phyloP scores from a whole-genome alignment of 768 basidiomycete species.

The Tylopilus balloui region DNA sequence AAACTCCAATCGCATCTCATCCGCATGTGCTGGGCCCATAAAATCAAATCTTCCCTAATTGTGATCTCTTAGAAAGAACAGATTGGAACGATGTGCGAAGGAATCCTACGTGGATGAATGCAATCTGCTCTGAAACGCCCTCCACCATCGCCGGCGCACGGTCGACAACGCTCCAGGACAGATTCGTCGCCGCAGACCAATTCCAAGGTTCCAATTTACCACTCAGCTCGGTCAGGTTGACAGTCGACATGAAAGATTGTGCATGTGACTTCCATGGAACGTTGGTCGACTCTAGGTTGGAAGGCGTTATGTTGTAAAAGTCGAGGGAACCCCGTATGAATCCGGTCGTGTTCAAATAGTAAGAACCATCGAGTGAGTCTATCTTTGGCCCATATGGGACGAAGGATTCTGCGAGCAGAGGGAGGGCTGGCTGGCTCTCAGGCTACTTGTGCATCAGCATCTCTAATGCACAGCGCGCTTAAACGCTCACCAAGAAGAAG shows the following conservation, averaged over 20 bases:
- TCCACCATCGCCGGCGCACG: conserved; percentile 39
- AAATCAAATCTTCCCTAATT: conserved; percentile 68
- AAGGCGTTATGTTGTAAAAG: conserved; percentile 61
- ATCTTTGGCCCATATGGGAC: conserved; percentile 41
- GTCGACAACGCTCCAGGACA: conserved; percentile 65
- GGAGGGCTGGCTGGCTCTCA: conserved; percentile 38
- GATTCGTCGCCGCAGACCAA: conserved; percentile 60
- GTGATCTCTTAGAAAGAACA: not conserved
- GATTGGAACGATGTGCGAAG: conserved; percentile 3
- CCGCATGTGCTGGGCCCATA: conserved; percentile 45
- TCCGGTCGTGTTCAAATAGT: conserved; percentile 74
- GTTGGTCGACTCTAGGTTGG: conserved; percentile 34
- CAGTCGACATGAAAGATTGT: conserved; percentile 43
- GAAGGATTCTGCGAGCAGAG: conserved; percentile 47
- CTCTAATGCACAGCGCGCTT: not conserved
- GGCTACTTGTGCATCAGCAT: conserved; percentile 38
- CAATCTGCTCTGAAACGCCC: conserved; percentile 44
- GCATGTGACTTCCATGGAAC: conserved; percentile 50
- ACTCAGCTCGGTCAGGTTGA: conserved; percentile 47
- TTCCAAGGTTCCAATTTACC: conserved; percentile 59
- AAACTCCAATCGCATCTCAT: conserved; percentile 66
- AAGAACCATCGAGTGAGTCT: conserved; percentile 48
- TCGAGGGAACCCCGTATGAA: conserved; percentile 63
- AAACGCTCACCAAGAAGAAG: conserved; percentile 54
- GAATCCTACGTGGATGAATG: conserved; percentile 60